These are phyloP conservation scores for Didymosphaeria variabile DNA, from an alignment of 2,329 filamentous ascomycete species.

Conservation along the genomic window DNA sequence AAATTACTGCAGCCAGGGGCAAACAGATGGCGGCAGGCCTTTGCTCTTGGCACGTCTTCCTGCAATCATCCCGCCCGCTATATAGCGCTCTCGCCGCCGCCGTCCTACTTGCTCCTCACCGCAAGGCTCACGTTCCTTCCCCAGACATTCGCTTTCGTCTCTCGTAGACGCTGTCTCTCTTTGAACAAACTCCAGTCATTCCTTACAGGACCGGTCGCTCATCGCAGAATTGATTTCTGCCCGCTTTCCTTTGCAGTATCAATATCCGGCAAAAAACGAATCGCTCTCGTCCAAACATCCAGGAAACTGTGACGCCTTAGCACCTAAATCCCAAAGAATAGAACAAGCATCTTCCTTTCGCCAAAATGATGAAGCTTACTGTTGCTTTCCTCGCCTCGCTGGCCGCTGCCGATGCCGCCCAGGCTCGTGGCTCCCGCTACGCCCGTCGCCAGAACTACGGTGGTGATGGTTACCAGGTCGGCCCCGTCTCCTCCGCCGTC, in stretches of 20 bases:
- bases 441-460: constrained; percentile 35
- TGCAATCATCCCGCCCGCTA: constrained; percentile 40
- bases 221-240: constrained; percentile 44
- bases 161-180: constrained; percentile 46
- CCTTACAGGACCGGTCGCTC: constrained; percentile 44
- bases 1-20: constrained; percentile 49
- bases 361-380: constrained; percentile 47
- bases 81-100: constrained; percentile 39
- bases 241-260: constrained; percentile 34
- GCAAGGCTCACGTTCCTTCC: constrained; percentile 46
- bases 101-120: constrained; percentile 35
- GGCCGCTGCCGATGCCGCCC: constrained; percentile 41
- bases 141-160: constrained; percentile 46
- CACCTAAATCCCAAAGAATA: constrained; percentile 28
- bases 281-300: constrained; percentile 16
- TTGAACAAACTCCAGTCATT: constrained; percentile 49
- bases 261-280: constrained; percentile 32
- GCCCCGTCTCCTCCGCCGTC: constrained; percentile 3
- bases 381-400: constrained; percentile 44
- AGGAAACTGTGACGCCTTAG: constrained; percentile 26
- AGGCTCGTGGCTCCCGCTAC: constrained; percentile 41
- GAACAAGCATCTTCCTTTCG: constrained; percentile 34
- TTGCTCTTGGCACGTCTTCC: constrained; percentile 39
- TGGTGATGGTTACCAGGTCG: constrained; percentile 18
- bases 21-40: constrained; percentile 25